Evolutionary conservation across 2,329 filamentous ascomycete genomes (phyloP), one percentile per base, ranked within the genome.

Genomic region (Hymenoscyphus fraxineus): DNA sequence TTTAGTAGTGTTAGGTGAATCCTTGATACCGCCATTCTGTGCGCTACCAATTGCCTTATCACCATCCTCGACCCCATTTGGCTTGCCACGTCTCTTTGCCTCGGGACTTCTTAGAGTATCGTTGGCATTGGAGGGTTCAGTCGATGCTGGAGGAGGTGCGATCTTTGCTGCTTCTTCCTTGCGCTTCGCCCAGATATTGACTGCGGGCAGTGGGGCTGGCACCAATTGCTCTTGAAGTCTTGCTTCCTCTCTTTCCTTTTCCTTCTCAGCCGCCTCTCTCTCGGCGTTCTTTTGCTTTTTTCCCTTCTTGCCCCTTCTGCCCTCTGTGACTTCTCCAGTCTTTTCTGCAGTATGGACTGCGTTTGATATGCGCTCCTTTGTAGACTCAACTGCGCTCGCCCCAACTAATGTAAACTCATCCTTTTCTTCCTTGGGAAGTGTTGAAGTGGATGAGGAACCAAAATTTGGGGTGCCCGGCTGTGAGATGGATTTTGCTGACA

Each of bases 171-270:
- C 77, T 66, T 82, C 87, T 72, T 92, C 88, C 71, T 84, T 88
- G 63, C 93, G 86, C 77, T 93, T 87, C 67, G 88, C 85, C 94
- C 95, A 99, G 67, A 93, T 81, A 76, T 99, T 99, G 64, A 97
- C 90, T 1, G 86, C 77, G 0, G 95, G 95, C 55, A 91, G 82
- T 38, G 92, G 90, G 19, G 94, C 94, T 66, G 95, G 92, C 58
- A 89, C 88, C 54, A 97, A 81, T 66, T 80, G 77, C 56, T 86
- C 79, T 71, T 84, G 80, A 15, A 84, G 80, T 16, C 80, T 80
- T 66, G 85, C 79, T 65, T 84, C 83, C 27, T 44, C 35, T 4
- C 10, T 13, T 47, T 16, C 59, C 71, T 88, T 85, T 61, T 87
- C 84, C 62, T 81, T 81, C 71, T 81, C 84, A 65, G 81, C 80